Base-by-base conservation (phyloP, 2,329 filamentous ascomycete genomes). In the Pyrenochaeta sp. region DNA sequence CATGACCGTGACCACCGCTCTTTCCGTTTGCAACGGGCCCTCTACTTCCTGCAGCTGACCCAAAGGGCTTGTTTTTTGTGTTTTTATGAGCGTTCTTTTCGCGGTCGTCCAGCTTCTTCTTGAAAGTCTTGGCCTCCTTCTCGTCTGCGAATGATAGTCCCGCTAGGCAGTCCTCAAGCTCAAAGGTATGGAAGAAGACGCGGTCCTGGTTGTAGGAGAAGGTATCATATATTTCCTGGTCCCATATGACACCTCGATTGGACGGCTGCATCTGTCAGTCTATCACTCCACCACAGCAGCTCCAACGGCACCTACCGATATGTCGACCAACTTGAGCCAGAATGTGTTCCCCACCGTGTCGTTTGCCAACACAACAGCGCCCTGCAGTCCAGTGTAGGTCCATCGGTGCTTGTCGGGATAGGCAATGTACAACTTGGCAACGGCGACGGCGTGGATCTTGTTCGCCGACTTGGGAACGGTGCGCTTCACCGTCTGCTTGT, bases 141-240 rank as follows among this genome's bases (percentile, higher is more conserved):
- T 98, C 95, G 75, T 98, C 95, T 56, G 90, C 88, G 70, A 99
- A 99, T 20, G 92, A 97, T 55, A 99, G 80, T 0, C 89, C 95
- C 5, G 92, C 95, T 56, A 96, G 80, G 69, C 92, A 98, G 60
- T 96, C 88, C 77, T 98, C 93, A 50, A 97, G 85, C 79, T 99
- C 95, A 74, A 99, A 99, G 5, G 91, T 92, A 78, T 98, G 93
- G 79, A 99, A 99, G 79, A 97, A 99, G 55, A 91, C 94, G 57
- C 95, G 89, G 75, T 99, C 95, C 73, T 97, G 94, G 78, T 97
- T 97, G 82, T 98, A 99, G 60, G 84, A 83, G 83, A 96, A 98
- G 45, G 87, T 88, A 66, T 99, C 94, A 79, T 96, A 99, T 68
- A 99, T 92, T 78, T 99, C 95, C 79, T 98, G 94, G 57, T 72